Base-by-base conservation (phyloP, 164 flowering plant genomes). In the Hamamelis virginiana region DNA sequence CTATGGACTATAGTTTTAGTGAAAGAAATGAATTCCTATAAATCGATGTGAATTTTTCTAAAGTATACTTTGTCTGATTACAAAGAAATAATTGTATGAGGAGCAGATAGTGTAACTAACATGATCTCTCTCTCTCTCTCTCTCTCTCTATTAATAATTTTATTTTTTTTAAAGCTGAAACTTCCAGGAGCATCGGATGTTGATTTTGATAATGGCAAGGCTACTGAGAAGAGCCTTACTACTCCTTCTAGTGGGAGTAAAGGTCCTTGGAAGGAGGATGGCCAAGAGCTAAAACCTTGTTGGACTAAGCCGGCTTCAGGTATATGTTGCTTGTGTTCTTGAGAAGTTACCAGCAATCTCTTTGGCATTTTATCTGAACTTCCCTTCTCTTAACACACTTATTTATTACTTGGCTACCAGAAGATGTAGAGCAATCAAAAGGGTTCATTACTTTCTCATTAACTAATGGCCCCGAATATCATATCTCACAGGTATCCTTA, bases 381-480 rank as follows among this genome's bases (percentile, higher is more conserved):
- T 67, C 3, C 16, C 13, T 56, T 68, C 57, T 25, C 59, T 47
- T 53, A 25, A 9, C 59, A 65, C 59, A 62, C 38, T 5, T 22
- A 18, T 26, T 45, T 15, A 28, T 47, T 66, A 23, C 43, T 67
- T 55, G 65, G 27, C 8, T 62, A 28, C 45, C 80, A 82, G 96
- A 82, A 75, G 86, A 80, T 26, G 76, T 72, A 18, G 84, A 81
- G 48, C 67, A 75, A 58, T 71, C 95, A 5, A 80, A 78, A 48
- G 98, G 99, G 18, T 92, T 62, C 74, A 76, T 95, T 68, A 86
- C 86, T 58, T 87, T 95, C 80, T 91, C 99, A 12, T 76, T 95
- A 65, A 86, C 86, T 9, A 85, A 87, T 76, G 99, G 99, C 56
- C 97, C 98, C 22, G 97, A 95, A 63, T 92, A 90, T 80, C 99